phyloP scores from a whole-genome alignment of 208 protist genomes.

The Leishmania lainsoni region DNA sequence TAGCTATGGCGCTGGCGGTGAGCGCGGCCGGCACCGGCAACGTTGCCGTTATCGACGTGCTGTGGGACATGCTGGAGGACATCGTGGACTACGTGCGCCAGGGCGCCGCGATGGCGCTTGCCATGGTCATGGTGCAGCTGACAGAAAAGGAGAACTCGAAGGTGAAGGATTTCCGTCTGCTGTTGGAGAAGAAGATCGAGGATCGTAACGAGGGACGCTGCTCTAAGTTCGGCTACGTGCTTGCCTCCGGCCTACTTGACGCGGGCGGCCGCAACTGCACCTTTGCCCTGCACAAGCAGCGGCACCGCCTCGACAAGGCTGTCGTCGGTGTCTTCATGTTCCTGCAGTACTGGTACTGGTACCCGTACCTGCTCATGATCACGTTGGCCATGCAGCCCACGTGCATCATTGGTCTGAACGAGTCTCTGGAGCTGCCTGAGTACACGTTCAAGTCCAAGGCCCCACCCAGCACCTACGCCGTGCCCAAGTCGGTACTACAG shows the following conservation, averaged over 20 bases:
- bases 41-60: constrained; percentile 92
- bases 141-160: constrained; percentile 88
- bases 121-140: constrained; percentile 97
- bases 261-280: constrained; percentile 98
- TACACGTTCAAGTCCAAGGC: constrained; percentile 93
- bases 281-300: constrained; percentile 93
- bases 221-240: constrained; percentile 97
- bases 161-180: constrained; percentile 88
- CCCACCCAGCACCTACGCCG: constrained; percentile 93
- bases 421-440: constrained; percentile 95
- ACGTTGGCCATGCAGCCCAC: constrained; percentile 97
- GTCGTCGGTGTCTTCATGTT: constrained; percentile 98
- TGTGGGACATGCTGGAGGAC: constrained; percentile 96
- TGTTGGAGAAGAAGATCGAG: constrained; percentile 67
- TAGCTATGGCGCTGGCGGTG: constrained; percentile 98
- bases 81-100: constrained; percentile 97
- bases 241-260: constrained; percentile 97
- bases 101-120: constrained; percentile 96
- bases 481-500: constrained; percentile 82
- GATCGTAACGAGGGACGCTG: constrained; percentile 96
- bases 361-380: constrained; percentile 98
- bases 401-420: constrained; percentile 97
- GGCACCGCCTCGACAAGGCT: constrained; percentile 94
- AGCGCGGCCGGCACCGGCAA: constrained; percentile 96
- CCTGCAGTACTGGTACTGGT: constrained; percentile 99